These are phyloP conservation scores for Lachancea lanzarotensis DNA, from an alignment of 805 yeast species.

Conservation along the genomic window DNA sequence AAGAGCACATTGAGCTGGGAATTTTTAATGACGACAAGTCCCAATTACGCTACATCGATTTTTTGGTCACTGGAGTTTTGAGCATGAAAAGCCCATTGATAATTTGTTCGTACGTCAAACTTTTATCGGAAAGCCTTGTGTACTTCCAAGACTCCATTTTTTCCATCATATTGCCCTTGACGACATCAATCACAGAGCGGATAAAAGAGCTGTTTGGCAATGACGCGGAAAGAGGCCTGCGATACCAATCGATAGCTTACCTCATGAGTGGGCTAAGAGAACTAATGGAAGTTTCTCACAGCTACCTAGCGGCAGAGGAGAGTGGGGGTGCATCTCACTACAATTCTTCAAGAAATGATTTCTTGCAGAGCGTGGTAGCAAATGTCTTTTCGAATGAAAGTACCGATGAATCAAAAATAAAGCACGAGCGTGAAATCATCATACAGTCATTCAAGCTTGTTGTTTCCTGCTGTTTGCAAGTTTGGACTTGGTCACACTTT, in stretches of 20 bases:
- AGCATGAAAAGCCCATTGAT: constrained; percentile 37
- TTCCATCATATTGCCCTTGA: constrained; percentile 48
- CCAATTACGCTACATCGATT: constrained; percentile 35
- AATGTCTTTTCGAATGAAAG: constrained; percentile 30
- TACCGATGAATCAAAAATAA: constrained; percentile 35
- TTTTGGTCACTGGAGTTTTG: constrained; percentile 45
- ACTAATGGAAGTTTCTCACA: constrained; percentile 52
- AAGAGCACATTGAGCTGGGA: constrained; percentile 27
- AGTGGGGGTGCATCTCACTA: constrained; percentile 19
- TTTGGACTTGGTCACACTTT: constrained; percentile 57
- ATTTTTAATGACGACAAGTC: constrained; percentile 28
- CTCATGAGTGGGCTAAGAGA: constrained; percentile 59
- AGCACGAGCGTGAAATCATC: constrained; percentile 45
- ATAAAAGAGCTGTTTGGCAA: constrained; percentile 17
- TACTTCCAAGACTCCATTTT: constrained; percentile 47
- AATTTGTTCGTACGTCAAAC: constrained; percentile 32
- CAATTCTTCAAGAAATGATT: constrained; percentile 22
- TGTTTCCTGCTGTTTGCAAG: constrained; percentile 44
- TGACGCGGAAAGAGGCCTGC: constrained; percentile 33
- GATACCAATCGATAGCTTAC: constrained; percentile 41
- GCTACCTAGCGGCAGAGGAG: constrained; percentile 39
- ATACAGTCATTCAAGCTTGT: constrained; percentile 60
- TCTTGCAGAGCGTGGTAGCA: constrained; percentile 30
- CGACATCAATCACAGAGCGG: constrained; percentile 37
- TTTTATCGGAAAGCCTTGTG: constrained; percentile 46